Base-by-base conservation (phyloP, 352 stramenopile species). In the Aphanomyces stellatus region DNA sequence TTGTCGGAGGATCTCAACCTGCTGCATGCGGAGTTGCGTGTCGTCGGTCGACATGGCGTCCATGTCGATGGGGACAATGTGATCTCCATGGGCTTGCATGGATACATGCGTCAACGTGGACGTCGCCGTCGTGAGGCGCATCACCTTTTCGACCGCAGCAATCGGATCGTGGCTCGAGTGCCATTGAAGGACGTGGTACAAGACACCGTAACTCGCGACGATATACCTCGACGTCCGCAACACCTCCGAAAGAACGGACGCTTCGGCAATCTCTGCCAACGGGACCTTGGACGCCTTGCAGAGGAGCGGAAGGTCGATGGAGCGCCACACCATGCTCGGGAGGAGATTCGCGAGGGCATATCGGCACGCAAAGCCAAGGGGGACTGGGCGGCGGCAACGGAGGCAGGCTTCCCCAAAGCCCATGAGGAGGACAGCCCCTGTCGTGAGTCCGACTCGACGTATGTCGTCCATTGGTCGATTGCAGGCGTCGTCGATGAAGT, bases 321-420 rank as follows among this genome's bases (percentile, higher is more conserved):
- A 83, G 46, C 62, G 72, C 82, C 82, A 93, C 25, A 90, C 81
- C 27, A 74, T 71, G 59, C 82, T 91, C 6, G 81, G 81, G 31
- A 88, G 8, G 0, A 88, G 48, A 56, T 91, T 93, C 25, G 63
- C 71, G n/a, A 75, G 48, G 19, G 85, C 85, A 42, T 82, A 91
- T 31, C 51, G 60, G 5, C 82, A 51, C 13, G 85, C 85, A 43
- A 91, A 89, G 2, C 75, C 79, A 61, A 93, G 65, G 13, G 85
- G 85, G 42, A 93, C 82, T 4, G 85, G 85, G 1, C 77, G 76
- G 1, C 74, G 77, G 19, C 90, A 55, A 56, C 76, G 72, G 19
- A 88, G 33, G 55, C 81, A 93, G 22, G 70, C 82, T 69, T 93
- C 85, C 1, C 75, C 69, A 56, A 93, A 93, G 31, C 80, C 81